These are phyloP conservation scores for Epichloe baconii DNA, from an alignment of 2,329 filamentous ascomycete genomes.

Conservation along the genomic window DNA sequence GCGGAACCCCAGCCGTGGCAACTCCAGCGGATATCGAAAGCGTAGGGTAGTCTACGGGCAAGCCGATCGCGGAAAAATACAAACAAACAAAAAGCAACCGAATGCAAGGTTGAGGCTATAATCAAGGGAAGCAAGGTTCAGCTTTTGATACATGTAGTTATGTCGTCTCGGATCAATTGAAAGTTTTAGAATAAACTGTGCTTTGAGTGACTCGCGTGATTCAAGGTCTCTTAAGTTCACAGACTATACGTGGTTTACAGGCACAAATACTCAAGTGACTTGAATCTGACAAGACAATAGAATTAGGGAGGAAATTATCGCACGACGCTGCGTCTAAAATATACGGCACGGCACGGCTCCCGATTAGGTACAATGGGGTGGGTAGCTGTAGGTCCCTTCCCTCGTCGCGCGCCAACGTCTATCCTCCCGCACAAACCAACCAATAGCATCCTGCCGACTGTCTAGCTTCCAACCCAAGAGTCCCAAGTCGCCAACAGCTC, in stretches of 20 bases:
- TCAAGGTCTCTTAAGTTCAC: neutral
- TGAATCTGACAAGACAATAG: no score
- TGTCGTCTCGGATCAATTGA: conserved; percentile 28
- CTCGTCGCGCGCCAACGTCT: neutral
- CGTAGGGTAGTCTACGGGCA: conserved; percentile 18
- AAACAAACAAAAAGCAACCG: conserved; percentile 10
- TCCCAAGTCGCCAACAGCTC: neutral
- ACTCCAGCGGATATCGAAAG: conserved; percentile 4
- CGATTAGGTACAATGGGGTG: neutral
- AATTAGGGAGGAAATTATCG: no score
- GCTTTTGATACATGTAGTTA: conserved; percentile 30
- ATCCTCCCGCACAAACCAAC: neutral
- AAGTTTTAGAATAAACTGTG: conserved; percentile 19
- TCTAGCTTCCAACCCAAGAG: neutral
- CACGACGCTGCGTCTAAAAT: no score
- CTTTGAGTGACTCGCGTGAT: conserved; percentile 1
- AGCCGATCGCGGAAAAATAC: conserved; percentile 3
- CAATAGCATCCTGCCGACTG: neutral
- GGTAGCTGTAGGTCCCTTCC: neutral
- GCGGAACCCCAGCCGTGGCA: conserved; percentile 11
- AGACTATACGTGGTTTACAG: no score
- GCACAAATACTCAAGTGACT: no score
- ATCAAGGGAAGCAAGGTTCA: conserved; percentile 23
- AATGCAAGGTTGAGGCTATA: conserved; percentile 25
- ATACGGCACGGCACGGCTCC: no score